phyloP scores from a whole-genome alignment of 2,329 filamentous ascomycete species.

The Pestalotiopsis fici region DNA sequence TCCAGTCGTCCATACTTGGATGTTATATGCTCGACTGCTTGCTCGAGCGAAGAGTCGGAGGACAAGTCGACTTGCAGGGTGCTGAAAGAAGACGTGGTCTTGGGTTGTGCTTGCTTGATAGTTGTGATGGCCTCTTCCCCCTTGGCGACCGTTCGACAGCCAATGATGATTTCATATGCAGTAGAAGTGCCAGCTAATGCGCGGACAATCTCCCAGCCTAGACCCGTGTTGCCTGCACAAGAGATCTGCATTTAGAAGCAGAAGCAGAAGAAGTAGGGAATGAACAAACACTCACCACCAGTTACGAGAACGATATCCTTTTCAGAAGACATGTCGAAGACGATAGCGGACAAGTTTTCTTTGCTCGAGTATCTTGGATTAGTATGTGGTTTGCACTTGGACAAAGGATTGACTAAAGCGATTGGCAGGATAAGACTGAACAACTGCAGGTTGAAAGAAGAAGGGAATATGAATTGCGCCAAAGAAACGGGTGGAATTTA shows the following conservation, averaged over 20 bases:
- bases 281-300: background rate
- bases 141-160: conserved; percentile 45
- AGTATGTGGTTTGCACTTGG: background rate
- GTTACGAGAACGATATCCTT: conserved; percentile 7
- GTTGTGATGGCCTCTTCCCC: conserved; percentile 41
- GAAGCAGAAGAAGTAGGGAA: too few relatives aligned
- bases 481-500: too few relatives aligned
- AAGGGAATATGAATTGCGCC: too few relatives aligned
- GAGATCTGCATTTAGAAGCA: background rate
- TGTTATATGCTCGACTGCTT: conserved; percentile 37
- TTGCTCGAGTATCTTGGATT: too few relatives aligned
- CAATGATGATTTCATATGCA: conserved; percentile 50
- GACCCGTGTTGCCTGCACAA: conserved; percentile 5
- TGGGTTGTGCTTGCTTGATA: conserved; percentile 35
- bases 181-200: background rate
- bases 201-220: conserved; percentile 1
- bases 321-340: background rate
- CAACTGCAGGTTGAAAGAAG: too few relatives aligned
- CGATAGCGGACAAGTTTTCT: background rate
- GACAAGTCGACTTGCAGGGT: conserved; percentile 47
- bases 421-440: too few relatives aligned
- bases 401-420: background rate
- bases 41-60: conserved; percentile 45
- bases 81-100: conserved; percentile 36
- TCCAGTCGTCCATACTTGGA: conserved; percentile 40